Evolutionary conservation across 2,329 filamentous ascomycete genomes (phyloP).

Genomic region (Coniochaeta sp.): DNA sequence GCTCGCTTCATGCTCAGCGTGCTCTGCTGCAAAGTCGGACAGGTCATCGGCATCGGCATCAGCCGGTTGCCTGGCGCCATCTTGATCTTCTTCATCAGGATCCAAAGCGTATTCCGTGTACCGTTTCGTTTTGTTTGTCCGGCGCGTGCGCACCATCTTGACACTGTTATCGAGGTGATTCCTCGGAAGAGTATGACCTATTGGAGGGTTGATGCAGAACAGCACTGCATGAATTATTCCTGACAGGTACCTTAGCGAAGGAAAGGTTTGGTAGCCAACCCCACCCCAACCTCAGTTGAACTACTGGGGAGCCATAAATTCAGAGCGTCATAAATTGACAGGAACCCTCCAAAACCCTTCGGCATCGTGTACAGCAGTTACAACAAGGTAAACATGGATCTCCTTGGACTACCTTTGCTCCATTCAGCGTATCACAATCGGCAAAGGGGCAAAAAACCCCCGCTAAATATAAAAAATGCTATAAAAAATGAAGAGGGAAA

Average conservation of each 20-base stretch:
- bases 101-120: conserved; percentile 25
- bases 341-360: no score
- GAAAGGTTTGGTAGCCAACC: no score
- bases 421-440: no score
- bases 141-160: conserved; percentile 27
- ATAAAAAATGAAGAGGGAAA: background rate
- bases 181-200: background rate
- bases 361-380: no score
- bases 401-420: no score
- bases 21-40: conserved; percentile 13
- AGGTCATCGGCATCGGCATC: conserved; percentile 10
- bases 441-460: no score
- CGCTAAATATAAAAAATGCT: no score
- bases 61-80: conserved; percentile 5
- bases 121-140: conserved; percentile 26
- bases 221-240: background rate
- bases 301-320: background rate
- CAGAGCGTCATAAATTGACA: no score
- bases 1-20: conserved; percentile 11
- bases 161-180: background rate
- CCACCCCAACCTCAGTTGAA: no score
- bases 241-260: no score
- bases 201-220: background rate
- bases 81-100: conserved; percentile 25
- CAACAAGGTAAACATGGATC: no score